phyloP scores from a whole-genome alignment of 108 stramenopile species.

The Fragilaria crotonensis region DNA sequence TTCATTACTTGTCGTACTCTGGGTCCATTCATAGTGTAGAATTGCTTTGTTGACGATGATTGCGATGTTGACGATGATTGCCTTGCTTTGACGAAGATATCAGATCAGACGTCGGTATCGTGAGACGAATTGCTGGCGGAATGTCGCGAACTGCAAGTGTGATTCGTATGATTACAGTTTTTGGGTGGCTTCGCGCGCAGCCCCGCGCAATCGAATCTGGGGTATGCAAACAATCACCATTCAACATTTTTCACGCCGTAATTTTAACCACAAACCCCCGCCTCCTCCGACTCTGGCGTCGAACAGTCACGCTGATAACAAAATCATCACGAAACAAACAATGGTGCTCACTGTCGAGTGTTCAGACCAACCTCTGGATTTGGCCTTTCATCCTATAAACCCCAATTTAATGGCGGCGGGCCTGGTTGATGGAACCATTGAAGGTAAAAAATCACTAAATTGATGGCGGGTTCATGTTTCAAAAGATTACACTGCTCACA shows the following conservation, averaged over 20 bases:
- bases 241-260: neutral
- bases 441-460: slow-evolving; percentile 17
- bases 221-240: neutral
- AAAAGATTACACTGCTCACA: neutral
- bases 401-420: slow-evolving; percentile 58
- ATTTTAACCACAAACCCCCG: neutral
- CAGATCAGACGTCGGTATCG: too few species aligned
- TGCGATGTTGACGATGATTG: too few species aligned
- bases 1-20: neutral
- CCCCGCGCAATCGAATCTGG: neutral
- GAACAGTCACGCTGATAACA: neutral
- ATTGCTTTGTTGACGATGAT: too few species aligned
- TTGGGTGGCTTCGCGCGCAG: neutral
- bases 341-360: slow-evolving; percentile 45
- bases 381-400: slow-evolving; percentile 62
- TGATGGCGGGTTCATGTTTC: neutral
- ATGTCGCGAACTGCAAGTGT: too few species aligned
- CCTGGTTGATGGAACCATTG: slow-evolving; percentile 78
- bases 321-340: neutral
- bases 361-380: slow-evolving; percentile 73
- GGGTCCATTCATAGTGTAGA: slow-evolving; percentile 5
- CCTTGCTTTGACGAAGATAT: too few species aligned
- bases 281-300: neutral
- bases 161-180: neutral
- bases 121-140: too few species aligned